phyloP scores from a whole-genome alignment of 176 grass and related monocot genomes.

The Sorghum bicolor region Sorghum_bicolor_NCBIv3 NC_012875.2:57044001-57044500 shows the following conservation, averaged over 20 bases:
- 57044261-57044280: slow-evolving; percentile 80
- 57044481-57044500: slow-evolving; percentile 53
- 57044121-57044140: background rate
- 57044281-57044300: slow-evolving; percentile 64
- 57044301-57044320: slow-evolving; percentile 48
- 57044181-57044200: slow-evolving; percentile 46
- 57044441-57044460: slow-evolving; percentile 30
- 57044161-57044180: slow-evolving; percentile 37
- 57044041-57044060: background rate
- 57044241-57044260: slow-evolving; percentile 71
- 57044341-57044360: slow-evolving; percentile 39
- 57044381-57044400: slow-evolving; percentile 70
- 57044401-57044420: slow-evolving; percentile 45
- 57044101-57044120: background rate
- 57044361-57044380: slow-evolving; percentile 64
- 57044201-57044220: slow-evolving; percentile 64
- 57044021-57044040: background rate
- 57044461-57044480: slow-evolving; percentile 45
- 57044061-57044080: background rate
- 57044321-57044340: slow-evolving; percentile 1
- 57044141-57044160: slow-evolving; percentile 15
- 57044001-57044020: background rate
- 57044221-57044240: slow-evolving; percentile 52
- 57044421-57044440: slow-evolving; percentile 48
- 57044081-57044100: slow-evolving; percentile 3